Percentiles rank a stretch among this genome's conserved stretches.
Evolutionary conservation across 306 rosid genomes (phyloP).

Genomic region (Calophaca sinica): DNA sequence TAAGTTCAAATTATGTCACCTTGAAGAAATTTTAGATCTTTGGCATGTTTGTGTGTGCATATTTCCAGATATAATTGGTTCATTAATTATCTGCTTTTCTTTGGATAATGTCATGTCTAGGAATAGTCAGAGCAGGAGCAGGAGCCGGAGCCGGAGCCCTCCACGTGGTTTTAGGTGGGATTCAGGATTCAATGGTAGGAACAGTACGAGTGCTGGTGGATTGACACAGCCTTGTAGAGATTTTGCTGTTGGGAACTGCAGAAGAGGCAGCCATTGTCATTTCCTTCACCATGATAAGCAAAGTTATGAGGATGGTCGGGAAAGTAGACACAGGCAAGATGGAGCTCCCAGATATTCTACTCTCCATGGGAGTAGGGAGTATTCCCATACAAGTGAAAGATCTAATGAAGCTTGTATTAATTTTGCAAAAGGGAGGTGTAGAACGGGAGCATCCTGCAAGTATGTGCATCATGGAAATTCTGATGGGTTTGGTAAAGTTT

Average conservation of each 20-base stretch:
- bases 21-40: slow-evolving; percentile 34
- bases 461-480: slow-evolving; percentile 70
- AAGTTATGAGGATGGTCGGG: slow-evolving; percentile 75
- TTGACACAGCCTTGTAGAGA: slow-evolving; percentile 71
- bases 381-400: slow-evolving; percentile 63
- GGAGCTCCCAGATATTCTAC: slow-evolving; percentile 59
- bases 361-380: slow-evolving; percentile 61
- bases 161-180: slow-evolving; percentile 62
- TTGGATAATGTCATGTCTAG: slow-evolving; percentile 43
- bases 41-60: slow-evolving; percentile 41
- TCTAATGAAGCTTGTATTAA: slow-evolving; percentile 62
- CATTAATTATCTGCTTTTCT: slow-evolving; percentile 42
- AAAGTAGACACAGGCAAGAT: slow-evolving; percentile 68
- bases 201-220: slow-evolving; percentile 63
- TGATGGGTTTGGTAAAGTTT: slow-evolving; percentile 56
- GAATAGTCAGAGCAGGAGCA: slow-evolving; percentile 44
- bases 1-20: slow-evolving; percentile 8
- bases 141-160: slow-evolving; percentile 55
- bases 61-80: slow-evolving; percentile 41
- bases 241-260: slow-evolving; percentile 79
- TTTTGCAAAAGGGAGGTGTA: slow-evolving; percentile 81
- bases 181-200: slow-evolving; percentile 64
- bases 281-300: slow-evolving; percentile 70
- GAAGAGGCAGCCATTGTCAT: slow-evolving; percentile 79
- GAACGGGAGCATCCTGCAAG: slow-evolving; percentile 84